Evolutionary conservation across 2,329 filamentous ascomycete species (phyloP), one percentile per base, ranked within the genome.

Genomic region (Tolypocladium ovalisporum): DNA sequence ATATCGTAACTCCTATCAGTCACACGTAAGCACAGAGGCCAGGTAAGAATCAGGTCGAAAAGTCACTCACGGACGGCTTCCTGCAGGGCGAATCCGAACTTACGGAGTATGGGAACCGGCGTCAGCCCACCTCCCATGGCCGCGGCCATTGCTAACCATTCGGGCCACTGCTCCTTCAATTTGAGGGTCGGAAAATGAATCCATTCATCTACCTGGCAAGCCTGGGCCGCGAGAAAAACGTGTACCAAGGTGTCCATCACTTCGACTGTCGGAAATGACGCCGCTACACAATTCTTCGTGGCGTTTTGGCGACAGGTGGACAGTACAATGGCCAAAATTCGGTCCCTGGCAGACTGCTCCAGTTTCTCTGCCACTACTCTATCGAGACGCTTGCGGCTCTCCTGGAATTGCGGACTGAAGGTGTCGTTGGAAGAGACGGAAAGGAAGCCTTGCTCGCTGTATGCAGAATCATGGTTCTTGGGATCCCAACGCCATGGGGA

Each of bases 301-400:
- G 71, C 71, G 61, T 74, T 74, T 42, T 73, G 74, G 53, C 78
- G 79, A 63, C 80, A 85, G 4, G 79, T 83, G 54, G 78, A 76
- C 39, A 89, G 71, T 1, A 89, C 80, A 58, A 88, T 77, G 13
- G 80, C 84, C 57, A 90, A 72, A 1, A 88, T 78, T 52, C 78
- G 79, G 67, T 90, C 87, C 4, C 84, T 78, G 24, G 73, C 76
- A 7, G 76, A 70, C 29, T 71, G 66, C 34, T 78, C 74, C 22
- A 82, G 62, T 51, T 70, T 76, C 47, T 79, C 76, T 3, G 69
- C 64, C 44, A 77, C 64, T 15, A 78, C 70, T 52, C 73, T 71
- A 61, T 75, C 69, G 22, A 75, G 61, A 34, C 67, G 67, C 59
- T 69, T 70, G 49, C 69, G 63, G 53, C 68, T 69, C 52, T 73